Evolutionary conservation across 352 stramenopile species (phyloP), one percentile per base, ranked within the genome.

Genomic region (Globisporangium acanthophoron): DNA sequence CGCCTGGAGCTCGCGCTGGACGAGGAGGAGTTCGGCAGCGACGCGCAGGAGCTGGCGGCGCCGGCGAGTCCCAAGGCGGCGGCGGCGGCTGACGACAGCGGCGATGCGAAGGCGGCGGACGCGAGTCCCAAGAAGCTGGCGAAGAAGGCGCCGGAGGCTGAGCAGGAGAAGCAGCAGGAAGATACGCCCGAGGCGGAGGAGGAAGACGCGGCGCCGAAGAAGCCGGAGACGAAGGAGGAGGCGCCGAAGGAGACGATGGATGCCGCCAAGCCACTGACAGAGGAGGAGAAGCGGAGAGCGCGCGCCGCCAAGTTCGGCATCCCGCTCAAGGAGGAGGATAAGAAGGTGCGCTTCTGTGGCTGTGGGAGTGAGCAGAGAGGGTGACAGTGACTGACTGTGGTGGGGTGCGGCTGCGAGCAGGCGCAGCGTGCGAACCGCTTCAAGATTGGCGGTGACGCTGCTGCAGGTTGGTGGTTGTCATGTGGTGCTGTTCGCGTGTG

Each of bases 1-100:
- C 83, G 87, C 5, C 74, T 96, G 37, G 87, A 96, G 67, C 69
- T 94, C 55, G 84, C 86, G 56, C 76, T 96, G 50, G 86, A 96
- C 57, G 85, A 92, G 54, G 86, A 96, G 62, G 82, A 93, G 67
- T 94, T 94, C 54, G 84, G 85, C 64, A 85, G 71, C 62, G 80
- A 83, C 46, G 82, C 80, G 53, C 79, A 93, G 64, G 75, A 86
- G 61, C 74, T 85, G 57, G 73, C 80, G 56, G 80, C 78, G 48
- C 70, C 90, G 20, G 80, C 73, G 53, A 71, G 79, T 24, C 73
- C 71, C 0, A 59, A 41, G 13, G 69, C 72, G 15, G 63, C 71
- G 5, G 67, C 71, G 52, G 39, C 56, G 2, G 39, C 29, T 0
- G 24, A 59, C 35, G 16, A 9, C 44, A n/a, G 12, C 18, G 15